Conservation (phyloP, 2,329 filamentous ascomycete genomes). For the Cladosporium phlei region DNA sequence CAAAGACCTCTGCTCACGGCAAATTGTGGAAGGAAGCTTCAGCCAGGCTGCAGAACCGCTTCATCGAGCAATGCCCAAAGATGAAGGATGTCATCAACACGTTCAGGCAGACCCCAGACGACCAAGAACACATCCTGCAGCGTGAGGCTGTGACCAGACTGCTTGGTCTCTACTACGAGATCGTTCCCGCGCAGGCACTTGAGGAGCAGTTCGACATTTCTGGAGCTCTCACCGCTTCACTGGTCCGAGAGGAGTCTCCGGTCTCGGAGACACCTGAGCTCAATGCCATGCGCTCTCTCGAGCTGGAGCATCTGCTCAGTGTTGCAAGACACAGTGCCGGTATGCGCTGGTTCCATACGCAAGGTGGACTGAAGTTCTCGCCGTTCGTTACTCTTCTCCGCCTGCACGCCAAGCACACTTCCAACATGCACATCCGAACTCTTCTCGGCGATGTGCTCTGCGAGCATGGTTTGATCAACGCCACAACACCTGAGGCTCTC, state of each 20-base stretch:
- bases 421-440: constrained; percentile 36
- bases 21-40: constrained; percentile 65
- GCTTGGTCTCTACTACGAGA: constrained; percentile 77
- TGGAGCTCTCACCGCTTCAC: constrained; percentile 62
- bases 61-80: constrained; percentile 71
- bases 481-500: constrained; percentile 22
- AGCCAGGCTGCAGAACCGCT: constrained; percentile 64
- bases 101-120: constrained; percentile 64
- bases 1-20: background rate
- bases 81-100: constrained; percentile 74
- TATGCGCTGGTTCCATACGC: constrained; percentile 86
- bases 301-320: constrained; percentile 74
- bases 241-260: constrained; percentile 41
- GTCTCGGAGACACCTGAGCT: constrained; percentile 39
- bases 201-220: constrained; percentile 88
- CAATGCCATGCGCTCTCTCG: constrained; percentile 58
- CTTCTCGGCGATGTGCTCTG: constrained; percentile 47
- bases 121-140: constrained; percentile 61
- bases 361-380: constrained; percentile 57
- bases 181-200: constrained; percentile 72
- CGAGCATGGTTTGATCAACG: constrained; percentile 63
- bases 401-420: constrained; percentile 42
- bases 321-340: constrained; percentile 76
- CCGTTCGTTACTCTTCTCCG: constrained; percentile 68
- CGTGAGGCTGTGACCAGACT: constrained; percentile 74